Conservation (phyloP, 2,329 filamentous ascomycete genomes). For the Venturiaceae sp. region DNA sequence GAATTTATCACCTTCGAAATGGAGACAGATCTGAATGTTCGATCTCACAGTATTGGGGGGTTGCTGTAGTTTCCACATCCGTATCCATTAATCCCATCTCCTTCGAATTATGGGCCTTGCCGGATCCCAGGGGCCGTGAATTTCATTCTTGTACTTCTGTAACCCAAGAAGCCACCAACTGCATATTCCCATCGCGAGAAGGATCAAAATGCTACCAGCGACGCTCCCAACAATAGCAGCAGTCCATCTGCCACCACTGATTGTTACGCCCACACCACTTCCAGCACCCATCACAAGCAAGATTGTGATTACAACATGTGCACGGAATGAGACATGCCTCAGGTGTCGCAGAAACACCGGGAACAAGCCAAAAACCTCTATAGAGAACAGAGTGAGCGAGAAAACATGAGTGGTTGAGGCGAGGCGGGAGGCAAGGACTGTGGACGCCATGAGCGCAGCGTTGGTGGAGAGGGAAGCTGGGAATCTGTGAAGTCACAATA, state of each 20-base stretch:
- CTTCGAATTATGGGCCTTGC: conserved; percentile 79
- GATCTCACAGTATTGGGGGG: too few relatives aligned
- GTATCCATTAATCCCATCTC: conserved; percentile 36
- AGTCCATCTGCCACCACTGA: conserved; percentile 44
- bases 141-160: conserved; percentile 99
- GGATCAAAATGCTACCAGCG: conserved; percentile 63
- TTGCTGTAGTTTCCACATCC: too few relatives aligned
- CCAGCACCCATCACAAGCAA: conserved; percentile 71
- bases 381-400: conserved; percentile 87
- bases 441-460: conserved; percentile 91
- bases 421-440: conserved; percentile 81
- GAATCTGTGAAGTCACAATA: conserved; percentile 40
- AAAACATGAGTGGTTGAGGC: conserved; percentile 92
- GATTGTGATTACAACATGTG: conserved; percentile 68
- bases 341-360: conserved; percentile 94
- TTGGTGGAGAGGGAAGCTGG: conserved; percentile 81
- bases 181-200: conserved; percentile 79
- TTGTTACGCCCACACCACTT: conserved; percentile 59
- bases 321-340: conserved; percentile 68
- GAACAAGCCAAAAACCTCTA: conserved; percentile 94
- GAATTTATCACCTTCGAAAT: too few relatives aligned
- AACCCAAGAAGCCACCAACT: conserved; percentile 97
- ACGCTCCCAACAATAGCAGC: conserved; percentile 62
- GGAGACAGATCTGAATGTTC: background rate
- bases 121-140: conserved; percentile 95